Evolutionary conservation across 768 basidiomycete species (phyloP), one percentile per base, ranked within the genome.

Genomic region (Dioszegia hungarica): DNA sequence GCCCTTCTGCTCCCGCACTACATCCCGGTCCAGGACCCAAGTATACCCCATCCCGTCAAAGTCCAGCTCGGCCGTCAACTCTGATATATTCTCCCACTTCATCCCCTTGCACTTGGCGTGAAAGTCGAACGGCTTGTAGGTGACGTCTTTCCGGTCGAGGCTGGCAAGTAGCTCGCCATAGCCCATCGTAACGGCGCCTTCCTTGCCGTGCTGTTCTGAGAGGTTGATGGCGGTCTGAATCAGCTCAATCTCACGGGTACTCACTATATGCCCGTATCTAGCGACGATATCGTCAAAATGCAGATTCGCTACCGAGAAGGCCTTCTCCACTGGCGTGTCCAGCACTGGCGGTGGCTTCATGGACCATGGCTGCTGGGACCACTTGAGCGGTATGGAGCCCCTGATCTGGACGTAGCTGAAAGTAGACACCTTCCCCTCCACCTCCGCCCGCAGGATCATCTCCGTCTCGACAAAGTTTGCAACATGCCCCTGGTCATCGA

Each of bases 401-500:
- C 95, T 82, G 51, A 90, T 82, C 76, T 98, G 91, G 1, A 93
- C 83, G 75, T 91, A 90, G 60, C 88, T 85, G 73, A 94, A 94
- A 11, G 89, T 77, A 67, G 94, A 92, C 27, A 80, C 77, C 51
- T 80, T 82, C 15, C 81, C 84, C 66, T 90, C 87, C 1, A 89
- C 83, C 80, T 87, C 83, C 11, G 93, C 83, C 39, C 85, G 81
- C 80, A 89, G 84, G 50, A 94, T 85, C 2, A 89, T 87, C 78
- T 97, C 93, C 0, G 90, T 91, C 76, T 97, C 90, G 1, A 97
- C 91, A 70, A 97, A 92, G 76, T 98, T 98, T 0, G 91, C 93
- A 3, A 92, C 93, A 70, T 89, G 82, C 5, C 91, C 90, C 57
- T 89, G 86, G 61, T 93, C 90, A 67, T 98, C 93, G 50, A 97